Evolutionary conservation across 371 early-diverging fungal genomes (phyloP), one percentile per base, ranked within the genome.

Genomic region (Syncephalis fuscata): DNA sequence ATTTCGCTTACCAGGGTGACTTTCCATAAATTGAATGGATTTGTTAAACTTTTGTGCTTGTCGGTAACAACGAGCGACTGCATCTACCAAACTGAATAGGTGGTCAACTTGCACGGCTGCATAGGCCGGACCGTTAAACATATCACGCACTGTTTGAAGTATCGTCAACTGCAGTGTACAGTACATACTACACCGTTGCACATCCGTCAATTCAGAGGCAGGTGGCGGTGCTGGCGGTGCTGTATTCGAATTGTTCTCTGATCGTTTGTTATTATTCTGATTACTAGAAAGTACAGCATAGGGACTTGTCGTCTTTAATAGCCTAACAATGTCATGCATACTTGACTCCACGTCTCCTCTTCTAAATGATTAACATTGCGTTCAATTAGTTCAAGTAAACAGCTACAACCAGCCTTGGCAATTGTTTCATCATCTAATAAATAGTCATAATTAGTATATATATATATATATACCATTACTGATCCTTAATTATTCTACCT

Each of bases 381-480:
- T 46, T 84, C 84, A 36, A 94, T 73, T 50, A 92, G 74, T 49
- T 86, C 84, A 58, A 86, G 88, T 49, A 94, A 61, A 54, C 95
- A 91, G 40, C 84, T 80, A 24, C 84, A 82, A 1, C 95, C 95
- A 49, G 92, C 88, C 43, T 82, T 68, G n/a, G 87, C 83, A 48
- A 94, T 68, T 0, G 88, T 80, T 56, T 92, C 90, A 56, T 88
- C 85, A 49, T 88, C 90, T 69, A 32, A 32, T 11, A 32, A 7
- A 32, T 11, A 32, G 11, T 32, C 32, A 32, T 32, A 11, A 32
- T 7, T 32, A 32, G 32, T 32, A 4, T 32, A 32, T 32, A 32
- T 11, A 32, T 4, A 7, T 7, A 11, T 32, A 32, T 4, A 32
- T 11, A 32, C n/a, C n/a, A n/a, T n/a, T n/a, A n/a, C n/a, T n/a